Percentiles rank a stretch among this genome's conserved stretches.
Evolutionary conservation across 768 basidiomycete species (phyloP).

Genomic region (Ramaria rubella): DNA sequence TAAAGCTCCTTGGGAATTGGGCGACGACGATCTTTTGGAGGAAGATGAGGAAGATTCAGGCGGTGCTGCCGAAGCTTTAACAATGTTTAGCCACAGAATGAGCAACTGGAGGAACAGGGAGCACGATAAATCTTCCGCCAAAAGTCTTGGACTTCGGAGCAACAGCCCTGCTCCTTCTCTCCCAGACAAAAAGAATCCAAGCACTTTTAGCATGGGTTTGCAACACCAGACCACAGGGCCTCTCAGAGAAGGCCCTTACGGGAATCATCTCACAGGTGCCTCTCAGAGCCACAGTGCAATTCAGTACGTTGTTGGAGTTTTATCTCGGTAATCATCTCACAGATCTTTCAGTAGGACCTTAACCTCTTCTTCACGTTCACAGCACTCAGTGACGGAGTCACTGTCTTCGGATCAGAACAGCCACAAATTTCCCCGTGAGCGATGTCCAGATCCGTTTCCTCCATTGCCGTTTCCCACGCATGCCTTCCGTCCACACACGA

Average conservation of each 20-base stretch:
- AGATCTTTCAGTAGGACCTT: neutral
- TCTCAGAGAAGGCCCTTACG: neutral
- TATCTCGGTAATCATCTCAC: neutral
- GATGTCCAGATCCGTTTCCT: neutral
- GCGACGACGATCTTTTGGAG: constrained; percentile 39
- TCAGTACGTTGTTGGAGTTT: neutral
- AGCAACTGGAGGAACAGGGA: constrained; percentile 25
- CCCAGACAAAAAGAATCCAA: constrained; percentile 44
- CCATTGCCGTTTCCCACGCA: neutral
- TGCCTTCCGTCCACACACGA: neutral
- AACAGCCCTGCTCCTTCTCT: constrained; percentile 37
- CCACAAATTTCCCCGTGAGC: neutral
- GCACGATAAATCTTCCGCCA: constrained; percentile 34
- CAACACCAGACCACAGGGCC: neutral
- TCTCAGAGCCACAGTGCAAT: constrained; percentile 5
- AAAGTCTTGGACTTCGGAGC: constrained; percentile 42
- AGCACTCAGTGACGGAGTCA: constrained; percentile 1
- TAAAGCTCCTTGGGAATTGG: constrained; percentile 75
- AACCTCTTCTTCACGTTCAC: neutral
- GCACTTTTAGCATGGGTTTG: neutral
- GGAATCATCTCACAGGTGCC: neutral
- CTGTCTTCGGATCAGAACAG: neutral
- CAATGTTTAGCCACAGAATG: constrained; percentile 22
- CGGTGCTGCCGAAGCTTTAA: constrained; percentile 19
- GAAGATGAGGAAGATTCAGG: constrained; percentile 42